Base-by-base conservation (phyloP, 371 early-diverging fungal species). In the Lichtheimia ramosa region DNA sequence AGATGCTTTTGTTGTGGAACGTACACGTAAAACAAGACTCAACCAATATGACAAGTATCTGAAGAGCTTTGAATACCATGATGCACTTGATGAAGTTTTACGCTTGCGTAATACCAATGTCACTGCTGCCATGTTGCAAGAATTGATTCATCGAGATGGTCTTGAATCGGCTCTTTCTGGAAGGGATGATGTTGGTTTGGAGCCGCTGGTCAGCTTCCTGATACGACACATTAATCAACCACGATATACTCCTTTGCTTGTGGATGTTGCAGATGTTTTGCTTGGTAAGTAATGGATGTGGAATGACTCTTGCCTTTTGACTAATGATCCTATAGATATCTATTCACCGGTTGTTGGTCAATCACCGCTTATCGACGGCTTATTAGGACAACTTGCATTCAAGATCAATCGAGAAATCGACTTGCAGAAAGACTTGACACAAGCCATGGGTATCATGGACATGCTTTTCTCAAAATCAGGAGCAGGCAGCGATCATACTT, bases 121-220 rank as follows among this genome's bases (percentile, higher is more conserved):
- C n/a, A 84, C 82, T 1, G 84, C 89, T 27, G 82, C 91, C 48
- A 67, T 96, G 61, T 69, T 96, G 51, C 92, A 95, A 65, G 98
- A 97, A 73, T 80, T 97, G 39, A 80, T 93, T 39, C 91, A 91
- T 59, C 88, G 96, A 57, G 92, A 90, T 57, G 95, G 87, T 15
- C 76, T 97, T 12, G 79, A 71, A 48, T 65, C 72, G 10, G 95
- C 98, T 1, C 79, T 97, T 56, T 79, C 89, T 18, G 94, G 94
- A 63, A 81, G 96, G 34, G 94, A 95, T 71, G 97, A 96, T 62
- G 82, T 85, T 39, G 79, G 89, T 8, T 71, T 97, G 55, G 90
- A 89, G 62, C 93, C 94, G 5, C 64, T 96, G 46, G 75, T 93
- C 40, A 82, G 83, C 43, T 97, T 96, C 66, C 65, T 96, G 40